A percentile compares a stretch with the other conserved stretches of the same genome.
phyloP scores from a whole-genome alignment of 805 yeast species.

The Yarrowia deformans region DNA sequence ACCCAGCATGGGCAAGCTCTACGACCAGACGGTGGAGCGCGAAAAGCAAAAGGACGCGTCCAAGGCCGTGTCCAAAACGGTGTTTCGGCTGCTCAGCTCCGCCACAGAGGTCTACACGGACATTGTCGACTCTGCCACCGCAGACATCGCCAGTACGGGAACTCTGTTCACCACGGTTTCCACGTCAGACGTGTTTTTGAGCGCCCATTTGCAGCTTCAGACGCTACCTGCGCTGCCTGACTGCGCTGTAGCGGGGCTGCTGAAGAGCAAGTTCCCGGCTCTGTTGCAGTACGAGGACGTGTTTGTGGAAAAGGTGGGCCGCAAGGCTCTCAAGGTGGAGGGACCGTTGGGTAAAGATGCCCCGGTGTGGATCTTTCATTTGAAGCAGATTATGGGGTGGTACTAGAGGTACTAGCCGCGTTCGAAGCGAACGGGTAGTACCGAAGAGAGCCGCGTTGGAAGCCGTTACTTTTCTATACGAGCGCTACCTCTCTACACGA shows the following conservation, averaged over 20 bases:
- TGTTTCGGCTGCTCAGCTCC: conserved; percentile 2
- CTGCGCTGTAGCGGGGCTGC: conserved; percentile 21
- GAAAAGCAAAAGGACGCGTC: conserved; percentile 16
- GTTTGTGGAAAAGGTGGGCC: conserved; percentile 7
- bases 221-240: conserved; percentile 17
- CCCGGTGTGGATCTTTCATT: conserved; percentile 7
- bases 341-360: conserved; percentile 22
- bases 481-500: too few relatives aligned
- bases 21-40: conserved; percentile 23
- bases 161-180: background rate
- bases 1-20: conserved; percentile 23
- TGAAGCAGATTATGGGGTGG: conserved; percentile 31
- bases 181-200: conserved; percentile 21
- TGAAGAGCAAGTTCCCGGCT: conserved; percentile 23
- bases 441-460: too few relatives aligned
- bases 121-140: background rate
- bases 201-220: conserved; percentile 25
- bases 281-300: conserved; percentile 11
- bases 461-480: too few relatives aligned
- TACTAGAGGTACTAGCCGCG: too few relatives aligned
- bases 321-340: conserved; percentile 8
- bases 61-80: conserved; percentile 21
- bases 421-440: too few relatives aligned
- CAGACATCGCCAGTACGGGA: background rate
- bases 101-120: conserved; percentile 10